Conservation (phyloP, 2,329 filamentous ascomycete species). For the Colletotrichum camelliae region DNA sequence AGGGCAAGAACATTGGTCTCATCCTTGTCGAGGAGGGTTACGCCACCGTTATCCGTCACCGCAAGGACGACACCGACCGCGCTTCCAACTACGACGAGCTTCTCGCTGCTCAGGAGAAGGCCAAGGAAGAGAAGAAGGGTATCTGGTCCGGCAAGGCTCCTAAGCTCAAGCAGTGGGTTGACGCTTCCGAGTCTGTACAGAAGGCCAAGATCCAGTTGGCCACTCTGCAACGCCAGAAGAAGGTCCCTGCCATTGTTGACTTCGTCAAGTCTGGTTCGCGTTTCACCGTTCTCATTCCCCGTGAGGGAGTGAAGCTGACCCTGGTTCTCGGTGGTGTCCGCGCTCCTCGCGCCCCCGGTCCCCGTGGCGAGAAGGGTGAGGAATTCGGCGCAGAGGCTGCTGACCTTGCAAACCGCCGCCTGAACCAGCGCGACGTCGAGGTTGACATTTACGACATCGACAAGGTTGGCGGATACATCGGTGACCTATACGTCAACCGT, state of each 20-base stretch:
- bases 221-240: constrained; percentile 87
- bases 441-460: constrained; percentile 94
- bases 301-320: constrained; percentile 93
- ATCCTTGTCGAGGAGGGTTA: constrained; percentile 90
- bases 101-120: constrained; percentile 78
- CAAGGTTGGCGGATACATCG: constrained; percentile 97
- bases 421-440: constrained; percentile 94
- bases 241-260: constrained; percentile 91
- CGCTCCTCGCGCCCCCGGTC: constrained; percentile 82
- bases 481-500: constrained; percentile 88
- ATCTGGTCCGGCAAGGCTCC: constrained; percentile 94
- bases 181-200: constrained; percentile 90
- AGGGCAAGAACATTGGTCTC: constrained; percentile 86
- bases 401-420: constrained; percentile 86
- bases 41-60: constrained; percentile 91
- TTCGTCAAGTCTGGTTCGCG: constrained; percentile 97
- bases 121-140: constrained; percentile 88
- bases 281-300: constrained; percentile 89
- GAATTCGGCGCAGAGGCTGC: constrained; percentile 95
- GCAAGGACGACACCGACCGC: constrained; percentile 92
- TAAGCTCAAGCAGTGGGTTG: constrained; percentile 80
- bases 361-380: constrained; percentile 79
- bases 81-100: constrained; percentile 94
- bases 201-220: constrained; percentile 95
- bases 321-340: constrained; percentile 94